Conservation (phyloP, 73 alveolate species). For the Tetrahymena malaccensis region DNA sequence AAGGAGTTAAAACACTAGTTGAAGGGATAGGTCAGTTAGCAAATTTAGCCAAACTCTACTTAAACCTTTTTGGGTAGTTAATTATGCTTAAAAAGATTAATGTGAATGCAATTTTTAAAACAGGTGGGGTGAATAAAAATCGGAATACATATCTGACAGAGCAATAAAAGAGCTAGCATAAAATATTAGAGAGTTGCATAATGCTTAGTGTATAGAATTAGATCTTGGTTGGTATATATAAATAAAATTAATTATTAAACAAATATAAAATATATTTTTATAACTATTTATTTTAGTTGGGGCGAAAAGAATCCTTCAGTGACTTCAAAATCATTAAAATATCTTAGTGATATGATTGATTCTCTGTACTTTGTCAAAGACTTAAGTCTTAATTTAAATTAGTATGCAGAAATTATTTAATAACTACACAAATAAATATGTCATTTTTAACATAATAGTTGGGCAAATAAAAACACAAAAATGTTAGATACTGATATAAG, state of each 20-base stretch:
- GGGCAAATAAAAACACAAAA: background rate
- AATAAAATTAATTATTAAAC: background rate
- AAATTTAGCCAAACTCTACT: background rate
- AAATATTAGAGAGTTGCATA: background rate
- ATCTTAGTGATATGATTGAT: background rate
- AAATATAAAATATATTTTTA: background rate
- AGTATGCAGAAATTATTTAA: background rate
- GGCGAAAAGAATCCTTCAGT: background rate
- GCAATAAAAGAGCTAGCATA: background rate
- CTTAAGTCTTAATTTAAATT: background rate
- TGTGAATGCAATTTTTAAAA: background rate
- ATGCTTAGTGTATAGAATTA: background rate
- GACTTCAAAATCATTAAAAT: background rate
- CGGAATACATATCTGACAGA: background rate
- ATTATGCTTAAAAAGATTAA: background rate
- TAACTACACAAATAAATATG: background rate
- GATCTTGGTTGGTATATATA: background rate
- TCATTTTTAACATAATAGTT: background rate
- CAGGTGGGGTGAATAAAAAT: background rate
- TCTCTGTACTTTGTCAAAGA: background rate
- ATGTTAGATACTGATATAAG: background rate
- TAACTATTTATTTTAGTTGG: background rate
- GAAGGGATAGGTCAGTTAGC: background rate
- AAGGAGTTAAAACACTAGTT: background rate
- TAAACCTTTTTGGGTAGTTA: background rate